Percentiles rank a stretch among this genome's conserved stretches.
These are phyloP conservation scores for Candida taoyuanica DNA, from an alignment of 805 yeast species.

Conservation along the genomic window DNA sequence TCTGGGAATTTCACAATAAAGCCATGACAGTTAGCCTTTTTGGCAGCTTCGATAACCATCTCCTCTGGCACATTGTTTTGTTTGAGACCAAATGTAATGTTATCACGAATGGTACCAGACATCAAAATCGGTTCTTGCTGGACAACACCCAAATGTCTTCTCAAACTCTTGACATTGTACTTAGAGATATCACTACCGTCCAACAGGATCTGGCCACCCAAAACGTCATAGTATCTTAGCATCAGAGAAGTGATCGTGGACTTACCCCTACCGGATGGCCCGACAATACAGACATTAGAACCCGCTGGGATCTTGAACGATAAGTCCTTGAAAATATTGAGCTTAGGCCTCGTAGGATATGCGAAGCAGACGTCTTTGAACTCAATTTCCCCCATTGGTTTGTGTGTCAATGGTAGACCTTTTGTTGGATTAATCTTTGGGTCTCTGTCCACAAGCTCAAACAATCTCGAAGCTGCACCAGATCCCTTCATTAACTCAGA, in stretches of 20 bases:
- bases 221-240: constrained; percentile 48
- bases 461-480: constrained; percentile 91
- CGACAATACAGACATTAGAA: constrained; percentile 71
- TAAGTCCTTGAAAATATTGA: constrained; percentile 46
- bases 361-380: constrained; percentile 67
- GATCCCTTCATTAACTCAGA: constrained; percentile 97
- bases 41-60: constrained; percentile 42
- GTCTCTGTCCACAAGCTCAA: constrained; percentile 76
- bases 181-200: constrained; percentile 48
- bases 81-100: constrained; percentile 61
- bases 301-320: constrained; percentile 46
- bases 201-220: constrained; percentile 43
- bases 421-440: constrained; percentile 63
- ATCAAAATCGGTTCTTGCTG: constrained; percentile 75
- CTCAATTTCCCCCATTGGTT: constrained; percentile 43
- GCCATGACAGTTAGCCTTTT: constrained; percentile 50
- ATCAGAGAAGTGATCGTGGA: constrained; percentile 69
- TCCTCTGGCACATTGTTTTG: constrained; percentile 44
- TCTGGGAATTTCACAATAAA: constrained; percentile 58
- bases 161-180: constrained; percentile 46
- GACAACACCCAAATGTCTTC: constrained; percentile 64
- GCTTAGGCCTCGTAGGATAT: constrained; percentile 85
- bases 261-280: constrained; percentile 90
- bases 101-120: constrained; percentile 78
- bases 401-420: constrained; percentile 45